Evolutionary conservation across 345 rosid genomes (phyloP).

Genomic region (Camelina hispida): DNA sequence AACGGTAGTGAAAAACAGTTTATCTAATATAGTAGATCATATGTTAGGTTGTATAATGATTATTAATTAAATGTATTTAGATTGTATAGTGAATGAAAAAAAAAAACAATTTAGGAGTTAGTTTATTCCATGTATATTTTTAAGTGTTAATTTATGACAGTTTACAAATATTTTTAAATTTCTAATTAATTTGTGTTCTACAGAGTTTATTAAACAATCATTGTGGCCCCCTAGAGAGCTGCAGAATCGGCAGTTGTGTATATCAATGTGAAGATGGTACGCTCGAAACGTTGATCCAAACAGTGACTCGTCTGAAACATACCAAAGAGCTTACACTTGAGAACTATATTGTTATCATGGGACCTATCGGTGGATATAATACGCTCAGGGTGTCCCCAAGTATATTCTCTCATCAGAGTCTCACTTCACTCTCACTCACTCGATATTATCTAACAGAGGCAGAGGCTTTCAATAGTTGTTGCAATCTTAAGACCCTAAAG

Average conservation of each 20-base stretch:
- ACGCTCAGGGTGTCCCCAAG: not conserved
- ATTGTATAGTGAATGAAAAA: not conserved
- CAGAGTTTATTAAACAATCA: constrained; percentile 27
- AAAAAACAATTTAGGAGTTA: not conserved
- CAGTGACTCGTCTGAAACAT: constrained; percentile 4
- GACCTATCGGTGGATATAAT: not conserved
- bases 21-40: too few relatives aligned
- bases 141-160: not conserved
- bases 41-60: too few relatives aligned
- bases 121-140: constrained; percentile 9
- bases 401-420: constrained; percentile 1
- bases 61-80: not conserved
- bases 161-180: not conserved
- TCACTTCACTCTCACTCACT: constrained; percentile 30
- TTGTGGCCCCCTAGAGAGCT: constrained; percentile 16
- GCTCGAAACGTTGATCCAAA: constrained; percentile 19
- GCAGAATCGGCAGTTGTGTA: not conserved
- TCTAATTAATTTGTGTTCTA: not conserved
- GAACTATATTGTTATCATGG: not conserved
- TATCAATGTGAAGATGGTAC: not conserved
- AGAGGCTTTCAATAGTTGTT: constrained; percentile 6
- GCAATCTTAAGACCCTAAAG: constrained; percentile 29
- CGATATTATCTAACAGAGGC: not conserved
- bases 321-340: constrained; percentile 13
- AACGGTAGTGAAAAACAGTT: too few relatives aligned